Evolutionary conservation across 2,329 filamentous ascomycete genomes (phyloP), one percentile per base, ranked within the genome.

Genomic region (Neonectria ditissima): DNA sequence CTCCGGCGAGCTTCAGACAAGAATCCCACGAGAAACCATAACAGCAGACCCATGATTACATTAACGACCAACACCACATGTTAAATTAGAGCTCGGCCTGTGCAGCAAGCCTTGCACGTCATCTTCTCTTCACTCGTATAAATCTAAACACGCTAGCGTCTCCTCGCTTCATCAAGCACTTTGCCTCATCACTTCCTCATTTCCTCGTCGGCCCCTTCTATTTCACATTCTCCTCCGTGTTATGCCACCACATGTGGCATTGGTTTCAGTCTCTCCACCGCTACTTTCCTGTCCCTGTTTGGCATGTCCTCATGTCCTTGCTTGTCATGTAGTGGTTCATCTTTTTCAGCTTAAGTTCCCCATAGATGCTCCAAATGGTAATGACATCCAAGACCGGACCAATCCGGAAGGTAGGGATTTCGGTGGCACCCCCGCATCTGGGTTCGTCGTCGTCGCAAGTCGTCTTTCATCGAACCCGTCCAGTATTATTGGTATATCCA

Each of bases 401-500:
- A 24, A 24, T 48, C n/a, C 20, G 28, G 30, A 7, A 30, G 54
- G 37, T 26, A 22, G 37, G 24, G 51, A 54, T 54, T 57, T 62
- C 47, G 47, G 48, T 53, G 34, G 26, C 18, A 11, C 48, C 43
- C 39, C 62, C 47, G 34, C 45, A 60, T 64, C 43, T 58, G 51
- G 58, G 41, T 44, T 55, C 55, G 41, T 58, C 37, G 41, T 58
- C 37, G 50, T 65, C 53, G 63, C 60, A 48, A 37, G 48, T 28
- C 45, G 45, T 51, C 32, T 34, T 67, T 59, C 65, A 24, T 56
- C 24, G 43, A 61, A 26, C 30, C 24, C 26, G 34, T 47, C 50
- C 41, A 53, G 66, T 66, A 73, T 73, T 72, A 72, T 68, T 69
- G 71, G 66, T 69, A 73, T 73, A 71, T 68, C 59, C 63, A 60